These are phyloP conservation scores for Colletotrichum sp. DNA, from an alignment of 2,329 filamentous ascomycete genomes.

Conservation along the genomic window DNA sequence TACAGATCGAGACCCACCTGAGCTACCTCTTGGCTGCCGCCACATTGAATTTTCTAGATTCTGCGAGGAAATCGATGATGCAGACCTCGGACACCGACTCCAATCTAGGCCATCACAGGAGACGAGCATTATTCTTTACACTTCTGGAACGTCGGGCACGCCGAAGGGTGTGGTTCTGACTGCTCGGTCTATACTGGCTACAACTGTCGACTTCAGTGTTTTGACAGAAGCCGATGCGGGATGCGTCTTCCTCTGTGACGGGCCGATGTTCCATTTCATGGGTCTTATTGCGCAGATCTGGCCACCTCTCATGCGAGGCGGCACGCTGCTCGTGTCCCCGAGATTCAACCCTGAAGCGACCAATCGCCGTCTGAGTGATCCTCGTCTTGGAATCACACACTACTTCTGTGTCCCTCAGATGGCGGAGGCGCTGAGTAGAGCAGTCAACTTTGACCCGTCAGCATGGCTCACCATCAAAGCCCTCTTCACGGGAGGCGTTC, in stretches of 20 bases:
- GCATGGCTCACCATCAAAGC: constrained; percentile 7
- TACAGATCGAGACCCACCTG: constrained; percentile 1
- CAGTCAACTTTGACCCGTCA: background rate
- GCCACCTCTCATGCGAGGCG: constrained; percentile 3
- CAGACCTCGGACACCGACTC: background rate
- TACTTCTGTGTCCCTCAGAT: constrained; percentile 20
- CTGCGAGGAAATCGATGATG: background rate
- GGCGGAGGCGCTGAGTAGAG: constrained; percentile 7
- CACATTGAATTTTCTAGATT: background rate
- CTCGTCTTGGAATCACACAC: background rate
- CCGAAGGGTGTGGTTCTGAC: constrained; percentile 10
- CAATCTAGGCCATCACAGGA: background rate
- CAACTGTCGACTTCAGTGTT: constrained; percentile 5
- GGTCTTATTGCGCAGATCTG: constrained; percentile 11
- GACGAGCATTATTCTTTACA: constrained; percentile 11
- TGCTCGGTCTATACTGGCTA: background rate
- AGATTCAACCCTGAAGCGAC: constrained; percentile 5
- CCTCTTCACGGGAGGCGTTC: constrained; percentile 9
- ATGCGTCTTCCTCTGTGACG: constrained; percentile 16
- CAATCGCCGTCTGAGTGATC: background rate
- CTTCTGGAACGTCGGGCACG: constrained; percentile 8
- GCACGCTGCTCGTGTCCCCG: background rate
- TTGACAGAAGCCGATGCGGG: constrained; percentile 3
- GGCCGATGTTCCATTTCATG: constrained; percentile 19
- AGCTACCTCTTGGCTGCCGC: background rate